Base-by-base conservation (phyloP, 1,139 yeast genomes). In the Blastobotrys ciferrii region DNA sequence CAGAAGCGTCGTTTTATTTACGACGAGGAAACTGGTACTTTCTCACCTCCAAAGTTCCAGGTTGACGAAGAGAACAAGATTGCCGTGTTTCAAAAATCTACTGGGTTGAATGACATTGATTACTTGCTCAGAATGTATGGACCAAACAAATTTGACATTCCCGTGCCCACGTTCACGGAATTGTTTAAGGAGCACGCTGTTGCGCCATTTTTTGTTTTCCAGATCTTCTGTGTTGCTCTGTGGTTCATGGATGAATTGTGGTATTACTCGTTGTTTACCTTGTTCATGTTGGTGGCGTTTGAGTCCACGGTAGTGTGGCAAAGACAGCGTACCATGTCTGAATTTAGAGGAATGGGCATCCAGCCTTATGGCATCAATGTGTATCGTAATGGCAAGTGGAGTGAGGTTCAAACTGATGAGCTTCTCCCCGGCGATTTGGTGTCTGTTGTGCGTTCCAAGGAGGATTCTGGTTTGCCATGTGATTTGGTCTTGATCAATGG, bases 241-340 rank as follows among this genome's bases (percentile, higher is more conserved):
- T 94, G 98, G 98, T 79, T 88, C 63, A 80, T 92, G 81, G 98
- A 94, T 70, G 98, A 91, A 59, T 86, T 87, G 73, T 92, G 98
- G 98, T 91, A 91, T 69, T 87, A 86, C 64, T 89, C 98, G 4
- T 72, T 94, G 53, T 89, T 94, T 70, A 87, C 96, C 28, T 75
- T 92, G 56, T 84, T 94, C 67, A 91, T 92, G 95, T 77, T 94
- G 56, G 84, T 92, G 28, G 80, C 95, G 2, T 92, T 92, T 72
- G 99, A 92, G 70, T 87, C 84, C 69, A 88, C 97, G 36, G 89
- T 95, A 37, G 98, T 92, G 14, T 70, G 65, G 62, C 98, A 94
- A 74, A 85, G 99, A 71, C 87, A 95, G 71, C 75, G 88, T 11
- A 92, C 98, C 46, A 84, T 92, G 88, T 74, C 82, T 46, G 98